phyloP scores from a whole-genome alignment of 352 stramenopile species.

The Nothophytophthora sp. region DNA sequence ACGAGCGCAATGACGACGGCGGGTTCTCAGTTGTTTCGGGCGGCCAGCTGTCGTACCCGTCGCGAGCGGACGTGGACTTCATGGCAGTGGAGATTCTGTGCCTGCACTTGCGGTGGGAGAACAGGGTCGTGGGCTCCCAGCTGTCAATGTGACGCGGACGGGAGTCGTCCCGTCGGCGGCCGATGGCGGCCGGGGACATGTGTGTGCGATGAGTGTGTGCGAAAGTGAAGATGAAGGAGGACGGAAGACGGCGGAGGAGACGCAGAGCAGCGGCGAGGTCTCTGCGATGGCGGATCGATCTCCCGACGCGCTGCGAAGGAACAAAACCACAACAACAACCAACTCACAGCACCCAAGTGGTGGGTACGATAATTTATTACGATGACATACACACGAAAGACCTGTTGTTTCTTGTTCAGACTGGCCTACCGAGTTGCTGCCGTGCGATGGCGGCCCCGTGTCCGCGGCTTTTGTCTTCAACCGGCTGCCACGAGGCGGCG shows the following conservation, averaged over 20 bases:
- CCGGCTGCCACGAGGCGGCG: too few species aligned
- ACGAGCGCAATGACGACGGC: conserved; percentile 23
- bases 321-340: too few species aligned
- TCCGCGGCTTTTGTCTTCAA: too few species aligned
- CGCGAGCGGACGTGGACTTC: conserved; percentile 29
- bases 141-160: conserved; percentile 16
- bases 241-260: conserved; percentile 4
- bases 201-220: conserved; percentile 28
- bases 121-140: conserved; percentile 14
- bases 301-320: too few species aligned
- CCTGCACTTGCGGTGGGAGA: conserved; percentile 41
- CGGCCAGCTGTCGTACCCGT: conserved; percentile 28
- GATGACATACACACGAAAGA: too few species aligned
- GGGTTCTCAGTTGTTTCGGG: conserved; percentile 27
- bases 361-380: too few species aligned
- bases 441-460: too few species aligned
- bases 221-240: conserved; percentile 19
- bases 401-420: too few species aligned
- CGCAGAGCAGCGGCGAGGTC: too few species aligned
- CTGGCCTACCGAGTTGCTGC: too few species aligned
- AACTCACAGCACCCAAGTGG: too few species aligned
- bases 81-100: conserved; percentile 39
- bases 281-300: too few species aligned
- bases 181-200: conserved; percentile 4
- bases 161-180: conserved; percentile 2